Evolutionary conservation across 441 rosid genomes (phyloP).

Genomic region (Adansonia grandidieri): DNA sequence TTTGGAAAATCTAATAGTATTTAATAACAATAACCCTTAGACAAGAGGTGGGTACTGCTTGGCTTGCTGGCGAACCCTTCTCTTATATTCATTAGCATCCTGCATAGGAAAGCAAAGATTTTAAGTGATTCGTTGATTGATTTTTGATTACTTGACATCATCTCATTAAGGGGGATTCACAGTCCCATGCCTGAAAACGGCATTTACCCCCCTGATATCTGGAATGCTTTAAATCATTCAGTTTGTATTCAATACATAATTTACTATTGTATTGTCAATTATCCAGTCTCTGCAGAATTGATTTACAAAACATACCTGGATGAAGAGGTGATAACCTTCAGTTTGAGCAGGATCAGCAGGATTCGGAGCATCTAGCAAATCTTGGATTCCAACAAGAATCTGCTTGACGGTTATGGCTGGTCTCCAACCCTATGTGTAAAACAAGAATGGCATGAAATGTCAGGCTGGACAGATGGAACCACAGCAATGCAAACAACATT

Average conservation of each 20-base stretch:
- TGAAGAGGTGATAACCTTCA: slow-evolving; percentile 90
- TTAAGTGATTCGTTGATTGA: not conserved
- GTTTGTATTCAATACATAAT: not conserved
- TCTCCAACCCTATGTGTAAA: slow-evolving; percentile 87
- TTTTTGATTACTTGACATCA: not conserved
- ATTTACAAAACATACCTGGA: slow-evolving; percentile 58
- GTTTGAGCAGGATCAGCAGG: slow-evolving; percentile 95
- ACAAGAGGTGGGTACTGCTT: slow-evolving; percentile 84
- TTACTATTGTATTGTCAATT: not conserved
- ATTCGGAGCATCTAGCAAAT: slow-evolving; percentile 91
- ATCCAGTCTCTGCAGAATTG: not conserved
- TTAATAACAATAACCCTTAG: slow-evolving; percentile 7
- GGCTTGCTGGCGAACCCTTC: slow-evolving; percentile 82
- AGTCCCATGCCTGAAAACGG: not conserved
- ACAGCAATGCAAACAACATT: not conserved
- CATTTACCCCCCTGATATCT: no score
- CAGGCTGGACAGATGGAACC: not conserved
- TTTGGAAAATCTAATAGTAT: not conserved
- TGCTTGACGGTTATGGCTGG: slow-evolving; percentile 98
- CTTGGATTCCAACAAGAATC: slow-evolving; percentile 91
- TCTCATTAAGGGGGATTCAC: not conserved
- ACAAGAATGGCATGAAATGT: slow-evolving; percentile 12
- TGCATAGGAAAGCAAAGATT: slow-evolving; percentile 31
- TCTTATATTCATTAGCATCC: slow-evolving; percentile 85
- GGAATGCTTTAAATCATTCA: not conserved